phyloP scores from a whole-genome alignment of 345 rosid species.

The Dimocarpus longan region DNA sequence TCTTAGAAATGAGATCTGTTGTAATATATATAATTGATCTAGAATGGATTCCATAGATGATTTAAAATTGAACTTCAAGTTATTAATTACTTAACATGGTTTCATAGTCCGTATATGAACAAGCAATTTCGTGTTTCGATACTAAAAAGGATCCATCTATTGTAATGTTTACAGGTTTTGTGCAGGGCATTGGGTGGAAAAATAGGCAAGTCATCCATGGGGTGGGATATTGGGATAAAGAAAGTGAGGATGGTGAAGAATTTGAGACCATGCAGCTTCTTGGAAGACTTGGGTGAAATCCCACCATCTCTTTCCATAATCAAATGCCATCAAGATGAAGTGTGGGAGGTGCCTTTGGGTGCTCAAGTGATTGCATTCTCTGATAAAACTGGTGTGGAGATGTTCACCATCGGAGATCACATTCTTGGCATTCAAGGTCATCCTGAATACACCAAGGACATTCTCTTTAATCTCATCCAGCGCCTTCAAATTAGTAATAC shows the following conservation, averaged over 20 bases:
- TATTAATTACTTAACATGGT: too few relatives aligned
- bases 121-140: too few relatives aligned
- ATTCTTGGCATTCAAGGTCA: constrained; percentile 93
- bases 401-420: constrained; percentile 59
- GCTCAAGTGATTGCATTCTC: constrained; percentile 81
- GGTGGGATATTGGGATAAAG: constrained; percentile 78
- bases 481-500: constrained; percentile 60
- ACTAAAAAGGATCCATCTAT: background rate
- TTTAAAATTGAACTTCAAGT: too few relatives aligned
- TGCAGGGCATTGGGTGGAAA: constrained; percentile 86
- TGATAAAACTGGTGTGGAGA: constrained; percentile 75
- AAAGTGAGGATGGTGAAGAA: constrained; percentile 62
- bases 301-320: constrained; percentile 59
- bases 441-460: constrained; percentile 87
- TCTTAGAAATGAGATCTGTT: too few relatives aligned
- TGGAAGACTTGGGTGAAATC: constrained; percentile 38
- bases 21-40: too few relatives aligned
- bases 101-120: too few relatives aligned
- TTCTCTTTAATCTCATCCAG: constrained; percentile 66
- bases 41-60: too few relatives aligned
- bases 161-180: constrained; percentile 50
- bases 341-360: constrained; percentile 66
- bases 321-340: constrained; percentile 87
- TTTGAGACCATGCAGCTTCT: constrained; percentile 26
- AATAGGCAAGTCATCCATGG: constrained; percentile 66